phyloP scores from a whole-genome alignment of 768 basidiomycete species.

The Collybia sordida region DNA sequence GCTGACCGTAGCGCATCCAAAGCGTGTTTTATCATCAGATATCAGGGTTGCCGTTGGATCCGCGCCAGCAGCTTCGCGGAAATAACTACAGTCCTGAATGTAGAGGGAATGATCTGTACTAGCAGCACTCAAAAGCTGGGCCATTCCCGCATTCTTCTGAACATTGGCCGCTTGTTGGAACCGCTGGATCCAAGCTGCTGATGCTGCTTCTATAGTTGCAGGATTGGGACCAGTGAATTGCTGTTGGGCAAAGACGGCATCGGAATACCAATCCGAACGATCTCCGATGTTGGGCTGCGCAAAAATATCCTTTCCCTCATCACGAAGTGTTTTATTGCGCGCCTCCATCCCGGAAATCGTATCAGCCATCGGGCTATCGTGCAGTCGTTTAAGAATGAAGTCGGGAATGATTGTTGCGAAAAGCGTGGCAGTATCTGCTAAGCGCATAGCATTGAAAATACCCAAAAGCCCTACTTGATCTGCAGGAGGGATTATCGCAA shows the following conservation, averaged over 20 bases:
- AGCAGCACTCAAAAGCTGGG: conserved; percentile 9
- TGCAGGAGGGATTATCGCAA: too few species aligned
- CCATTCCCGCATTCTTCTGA: conserved; percentile 12
- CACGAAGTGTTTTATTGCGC: too few species aligned
- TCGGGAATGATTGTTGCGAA: too few species aligned
- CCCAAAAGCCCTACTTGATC: too few species aligned
- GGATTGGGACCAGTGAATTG: conserved; percentile 28
- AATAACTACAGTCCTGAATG: conserved; percentile 24
- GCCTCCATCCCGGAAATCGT: too few species aligned
- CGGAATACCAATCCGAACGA: conserved; percentile 29
- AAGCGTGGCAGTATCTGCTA: too few species aligned
- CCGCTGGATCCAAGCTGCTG: conserved; percentile 15
- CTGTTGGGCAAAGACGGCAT: conserved; percentile 28
- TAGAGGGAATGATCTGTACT: conserved; percentile 11
- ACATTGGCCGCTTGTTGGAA: conserved; percentile 14
- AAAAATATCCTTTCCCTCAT: too few species aligned
- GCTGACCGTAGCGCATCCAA: conserved; percentile 25
- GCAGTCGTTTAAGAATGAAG: too few species aligned
- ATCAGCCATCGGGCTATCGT: too few species aligned
- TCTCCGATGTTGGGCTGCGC: conserved; percentile 21
- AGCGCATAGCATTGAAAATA: too few species aligned
- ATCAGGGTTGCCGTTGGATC: conserved; percentile 8
- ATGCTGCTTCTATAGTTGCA: conserved; percentile 21
- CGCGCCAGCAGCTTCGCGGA: conserved; percentile 18
- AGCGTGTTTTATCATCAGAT: conserved; percentile 11